These are phyloP conservation scores for Chrysopogon serrulatus DNA, from an alignment of 176 grass and related monocot species.

Conservation along the genomic window DNA sequence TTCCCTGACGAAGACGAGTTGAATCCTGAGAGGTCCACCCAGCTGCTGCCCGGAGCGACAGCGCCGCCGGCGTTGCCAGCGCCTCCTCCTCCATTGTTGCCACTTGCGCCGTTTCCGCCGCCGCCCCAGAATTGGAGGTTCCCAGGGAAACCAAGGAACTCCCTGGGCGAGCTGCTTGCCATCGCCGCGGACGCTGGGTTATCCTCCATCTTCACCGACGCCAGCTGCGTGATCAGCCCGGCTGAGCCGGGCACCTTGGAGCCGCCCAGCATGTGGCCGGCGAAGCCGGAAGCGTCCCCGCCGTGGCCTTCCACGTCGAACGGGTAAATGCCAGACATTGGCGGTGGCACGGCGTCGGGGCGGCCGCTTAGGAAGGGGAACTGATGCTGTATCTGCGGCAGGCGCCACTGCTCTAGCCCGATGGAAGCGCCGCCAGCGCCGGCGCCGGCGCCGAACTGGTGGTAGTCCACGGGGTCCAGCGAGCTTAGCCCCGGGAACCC, in stretches of 20 bases:
- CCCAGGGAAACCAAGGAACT: slow-evolving; percentile 51
- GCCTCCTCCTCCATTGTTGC: neutral
- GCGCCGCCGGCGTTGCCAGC: neutral
- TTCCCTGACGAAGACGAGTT: slow-evolving; percentile 72
- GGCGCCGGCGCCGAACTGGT: slow-evolving; percentile 41
- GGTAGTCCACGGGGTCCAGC: slow-evolving; percentile 58
- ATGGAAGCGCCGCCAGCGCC: slow-evolving; percentile 5
- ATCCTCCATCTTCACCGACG: slow-evolving; percentile 87
- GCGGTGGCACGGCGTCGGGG: slow-evolving; percentile 32
- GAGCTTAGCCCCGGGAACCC: slow-evolving; percentile 61
- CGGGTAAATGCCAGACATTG: slow-evolving; percentile 49
- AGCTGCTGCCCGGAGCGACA: slow-evolving; percentile 21
- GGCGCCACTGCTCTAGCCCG: slow-evolving; percentile 78
- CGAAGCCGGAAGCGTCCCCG: slow-evolving; percentile 29
- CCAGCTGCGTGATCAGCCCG: slow-evolving; percentile 60
- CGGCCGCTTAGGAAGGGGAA: slow-evolving; percentile 58
- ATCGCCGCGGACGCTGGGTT: slow-evolving; percentile 22
- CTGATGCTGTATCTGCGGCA: slow-evolving; percentile 61
- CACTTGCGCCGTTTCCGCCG: slow-evolving; percentile 1
- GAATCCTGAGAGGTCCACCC: slow-evolving; percentile 58
- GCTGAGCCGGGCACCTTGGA: slow-evolving; percentile 46
- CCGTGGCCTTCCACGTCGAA: slow-evolving; percentile 43
- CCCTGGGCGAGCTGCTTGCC: slow-evolving; percentile 44
- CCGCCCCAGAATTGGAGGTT: slow-evolving; percentile 71
- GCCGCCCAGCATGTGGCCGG: slow-evolving; percentile 32